Base-by-base conservation (phyloP, 2,329 filamentous ascomycete species). In the Metarhizium rileyi region DNA sequence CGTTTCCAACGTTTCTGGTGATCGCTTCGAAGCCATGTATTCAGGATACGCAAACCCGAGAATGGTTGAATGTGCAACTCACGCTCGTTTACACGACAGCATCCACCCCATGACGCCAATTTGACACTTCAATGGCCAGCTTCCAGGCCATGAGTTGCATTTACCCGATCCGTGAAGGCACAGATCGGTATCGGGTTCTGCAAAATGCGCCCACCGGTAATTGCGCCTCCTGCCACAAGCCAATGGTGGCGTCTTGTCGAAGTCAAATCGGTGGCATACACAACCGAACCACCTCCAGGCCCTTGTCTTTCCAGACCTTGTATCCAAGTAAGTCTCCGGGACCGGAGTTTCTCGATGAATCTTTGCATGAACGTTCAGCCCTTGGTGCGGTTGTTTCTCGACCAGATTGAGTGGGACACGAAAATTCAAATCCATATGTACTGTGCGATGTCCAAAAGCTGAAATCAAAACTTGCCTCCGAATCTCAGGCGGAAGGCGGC, bases 101-200 rank as follows among this genome's bases (percentile, higher is more conserved):
- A 65, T 47, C 62, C 61, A 64, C 16, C 61, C 62, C 55, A 63
- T 59, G 23, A 57, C 55, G 4, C 62, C 63, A n/a, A 64, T 51
- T 33, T 54, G 50, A 47, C 54, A 57, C 14, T 53, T 52, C 5
- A 14, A 41, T 7, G 53, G 50, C 52, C 50, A 57, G 27, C 47
- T 38, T 16, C 53, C 55, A 8, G 53, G 53, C 52, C 50, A 57
- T 22, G 53, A 44, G 16, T 49, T 52, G 14, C 53, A 55, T 38
- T 44, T 25, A 1, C 52, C 52, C 22, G 47, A 43, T 6, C 54
- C 54, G 7, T 40, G 22, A 14, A 55, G 47, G 23, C 52, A 58
- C 3, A 49, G 41, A 40, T 56, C 55, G 16, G 44, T 28, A 20
- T 53, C 51, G 10, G 50, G 52, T n/a, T 56, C 54, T n/a, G 49